These are phyloP conservation scores for Thermothelomyces thermophilus DNA, from an alignment of 2,329 filamentous ascomycete species.

Conservation along the genomic window DNA sequence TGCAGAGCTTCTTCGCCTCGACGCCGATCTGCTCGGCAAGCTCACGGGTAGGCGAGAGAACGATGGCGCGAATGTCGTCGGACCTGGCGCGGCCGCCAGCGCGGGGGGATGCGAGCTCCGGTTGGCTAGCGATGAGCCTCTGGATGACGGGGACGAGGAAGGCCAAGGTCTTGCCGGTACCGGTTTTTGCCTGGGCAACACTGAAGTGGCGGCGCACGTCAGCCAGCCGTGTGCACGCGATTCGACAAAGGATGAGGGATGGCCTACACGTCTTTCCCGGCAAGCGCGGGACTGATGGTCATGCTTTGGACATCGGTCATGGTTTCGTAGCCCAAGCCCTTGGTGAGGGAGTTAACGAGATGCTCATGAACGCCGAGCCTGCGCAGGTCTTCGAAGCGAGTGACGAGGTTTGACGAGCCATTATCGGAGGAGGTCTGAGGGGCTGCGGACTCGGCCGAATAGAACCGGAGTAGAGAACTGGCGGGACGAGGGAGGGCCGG, in stretches of 20 bases:
- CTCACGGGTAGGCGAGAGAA: slow-evolving; percentile 75
- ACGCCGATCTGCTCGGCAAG: slow-evolving; percentile 73
- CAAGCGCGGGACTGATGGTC: slow-evolving; percentile 74
- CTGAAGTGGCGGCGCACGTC: slow-evolving; percentile 36
- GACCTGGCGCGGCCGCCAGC: slow-evolving; percentile 34
- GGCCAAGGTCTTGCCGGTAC: slow-evolving; percentile 92
- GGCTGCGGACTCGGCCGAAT: slow-evolving; percentile 35
- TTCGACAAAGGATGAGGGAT: background rate
- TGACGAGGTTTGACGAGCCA: slow-evolving; percentile 26
- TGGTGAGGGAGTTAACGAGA: slow-evolving; percentile 62
- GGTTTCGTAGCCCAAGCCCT: slow-evolving; percentile 65
- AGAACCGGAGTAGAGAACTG: slow-evolving; percentile 27
- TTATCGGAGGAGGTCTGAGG: slow-evolving; percentile 3
- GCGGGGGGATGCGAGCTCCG: slow-evolving; percentile 47
- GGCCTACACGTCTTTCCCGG: slow-evolving; percentile 74
- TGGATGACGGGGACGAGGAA: slow-evolving; percentile 86
- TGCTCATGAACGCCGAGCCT: slow-evolving; percentile 51
- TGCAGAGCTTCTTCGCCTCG: slow-evolving; percentile 65
- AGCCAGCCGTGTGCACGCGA: background rate
- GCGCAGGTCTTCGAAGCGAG: slow-evolving; percentile 41
- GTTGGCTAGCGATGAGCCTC: slow-evolving; percentile 61
- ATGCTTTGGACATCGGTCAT: slow-evolving; percentile 92
- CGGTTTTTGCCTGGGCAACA: slow-evolving; percentile 91
- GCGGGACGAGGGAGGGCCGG: slow-evolving; percentile 11
- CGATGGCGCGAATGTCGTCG: slow-evolving; percentile 60